phyloP scores from a whole-genome alignment of 345 rosid species.

The Erysimum cheiranthoides region DNA sequence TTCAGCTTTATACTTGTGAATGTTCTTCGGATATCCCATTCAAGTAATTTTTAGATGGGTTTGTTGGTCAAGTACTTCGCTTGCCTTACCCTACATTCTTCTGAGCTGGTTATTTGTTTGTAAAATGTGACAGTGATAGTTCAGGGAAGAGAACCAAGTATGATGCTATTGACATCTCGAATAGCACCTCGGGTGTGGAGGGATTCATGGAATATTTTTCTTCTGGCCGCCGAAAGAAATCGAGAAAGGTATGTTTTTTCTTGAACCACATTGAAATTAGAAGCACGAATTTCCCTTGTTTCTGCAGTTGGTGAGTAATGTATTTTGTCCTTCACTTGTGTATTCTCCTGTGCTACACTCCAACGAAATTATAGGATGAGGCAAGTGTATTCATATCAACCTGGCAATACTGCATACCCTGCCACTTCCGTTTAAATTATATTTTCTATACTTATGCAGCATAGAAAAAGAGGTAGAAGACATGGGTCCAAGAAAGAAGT shows the following conservation, averaged over 20 bases:
- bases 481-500: slow-evolving; percentile 68
- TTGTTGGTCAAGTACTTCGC: slow-evolving; percentile 24
- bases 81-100: slow-evolving; percentile 23
- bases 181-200: slow-evolving; percentile 55
- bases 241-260: slow-evolving; percentile 56
- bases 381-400: neutral
- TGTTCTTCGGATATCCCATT: neutral
- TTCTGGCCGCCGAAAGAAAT: slow-evolving; percentile 59
- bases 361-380: slow-evolving; percentile 8
- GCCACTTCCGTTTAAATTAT: neutral
- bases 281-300: slow-evolving; percentile 5
- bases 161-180: slow-evolving; percentile 54
- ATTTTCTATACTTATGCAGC: slow-evolving; percentile 45
- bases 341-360: slow-evolving; percentile 23
- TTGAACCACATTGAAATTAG: slow-evolving; percentile 18
- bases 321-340: slow-evolving; percentile 22
- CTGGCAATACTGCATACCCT: slow-evolving; percentile 23
- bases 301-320: neutral
- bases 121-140: slow-evolving; percentile 51
- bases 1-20: neutral
- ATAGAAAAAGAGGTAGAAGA: slow-evolving; percentile 72
- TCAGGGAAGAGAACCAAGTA: slow-evolving; percentile 56
- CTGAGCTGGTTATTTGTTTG: slow-evolving; percentile 14
- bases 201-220: slow-evolving; percentile 65
- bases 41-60: slow-evolving; percentile 23